These are phyloP conservation scores for Vigna mungo DNA, from an alignment of 306 rosid species.

Conservation along the genomic window DNA sequence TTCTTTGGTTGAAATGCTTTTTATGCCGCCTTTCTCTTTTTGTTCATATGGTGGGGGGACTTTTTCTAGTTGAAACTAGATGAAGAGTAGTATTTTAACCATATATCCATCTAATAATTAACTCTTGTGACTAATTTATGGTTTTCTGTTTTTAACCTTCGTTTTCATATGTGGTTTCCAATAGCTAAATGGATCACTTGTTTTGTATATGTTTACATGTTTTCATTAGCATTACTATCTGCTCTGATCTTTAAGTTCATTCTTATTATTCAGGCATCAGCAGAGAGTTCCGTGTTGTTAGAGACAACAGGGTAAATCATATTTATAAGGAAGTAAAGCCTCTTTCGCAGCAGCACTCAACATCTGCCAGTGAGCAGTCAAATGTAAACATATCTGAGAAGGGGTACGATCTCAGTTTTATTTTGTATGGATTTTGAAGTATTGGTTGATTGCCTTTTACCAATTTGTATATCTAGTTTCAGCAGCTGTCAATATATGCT, in stretches of 20 bases:
- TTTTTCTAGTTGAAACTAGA: no score
- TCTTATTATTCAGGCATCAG: conserved; percentile 62
- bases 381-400: conserved; percentile 55
- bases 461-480: conserved; percentile 1
- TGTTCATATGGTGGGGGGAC: not conserved
- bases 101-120: not conserved
- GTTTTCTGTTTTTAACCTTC: no score
- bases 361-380: conserved; percentile 52
- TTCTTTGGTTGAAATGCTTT: not conserved
- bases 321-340: conserved; percentile 71
- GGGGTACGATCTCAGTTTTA: conserved; percentile 57
- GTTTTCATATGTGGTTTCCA: not conserved
- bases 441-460: conserved; percentile 16
- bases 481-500: conserved; percentile 3
- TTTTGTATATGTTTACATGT: not conserved
- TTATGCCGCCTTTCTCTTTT: conserved; percentile 11
- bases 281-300: conserved; percentile 91
- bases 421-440: conserved; percentile 6
- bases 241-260: conserved; percentile 45
- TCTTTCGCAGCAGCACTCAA: conserved; percentile 50
- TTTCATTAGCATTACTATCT: conserved; percentile 11
- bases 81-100: not conserved
- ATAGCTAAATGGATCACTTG: not conserved
- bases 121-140: no score
- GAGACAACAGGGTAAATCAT: conserved; percentile 84